A percentile compares a stretch with the other conserved stretches of the same genome.
Conservation (phyloP, 148 eudicot genomes). For the Cornus kousa region DNA sequence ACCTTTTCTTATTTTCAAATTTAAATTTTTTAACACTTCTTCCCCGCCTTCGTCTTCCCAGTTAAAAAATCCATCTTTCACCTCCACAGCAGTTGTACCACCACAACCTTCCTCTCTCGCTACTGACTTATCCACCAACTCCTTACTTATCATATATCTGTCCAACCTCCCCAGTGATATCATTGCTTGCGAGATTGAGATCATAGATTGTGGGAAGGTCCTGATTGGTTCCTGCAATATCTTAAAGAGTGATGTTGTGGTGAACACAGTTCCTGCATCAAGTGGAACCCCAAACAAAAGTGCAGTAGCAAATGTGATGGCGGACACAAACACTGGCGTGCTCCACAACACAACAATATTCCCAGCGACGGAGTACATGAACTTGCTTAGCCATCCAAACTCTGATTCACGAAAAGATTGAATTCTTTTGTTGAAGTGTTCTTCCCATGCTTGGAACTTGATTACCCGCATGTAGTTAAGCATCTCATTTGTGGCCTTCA, state of each 20-base stretch:
- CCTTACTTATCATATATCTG: constrained; percentile 68
- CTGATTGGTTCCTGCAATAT: constrained; percentile 88
- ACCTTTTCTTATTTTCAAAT: constrained; percentile 63
- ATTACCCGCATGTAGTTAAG: constrained; percentile 90
- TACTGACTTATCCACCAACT: constrained; percentile 57
- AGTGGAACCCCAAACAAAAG: constrained; percentile 59
- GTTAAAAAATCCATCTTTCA: constrained; percentile 63
- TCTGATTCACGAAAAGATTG: constrained; percentile 61
- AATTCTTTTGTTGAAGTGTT: constrained; percentile 70
- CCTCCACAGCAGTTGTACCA: constrained; percentile 54
- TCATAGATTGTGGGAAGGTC: constrained; percentile 91
- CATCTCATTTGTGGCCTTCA: constrained; percentile 97
- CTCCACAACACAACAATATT: constrained; percentile 83
- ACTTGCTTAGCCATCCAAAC: constrained; percentile 71
- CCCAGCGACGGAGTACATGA: constrained; percentile 56
- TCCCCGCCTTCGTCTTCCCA: constrained; percentile 86
- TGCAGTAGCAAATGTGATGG: constrained; percentile 74
- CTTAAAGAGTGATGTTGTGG: constrained; percentile 70
- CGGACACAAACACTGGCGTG: constrained; percentile 53
- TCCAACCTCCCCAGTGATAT: constrained; percentile 76
- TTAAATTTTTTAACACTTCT: constrained; percentile 43
- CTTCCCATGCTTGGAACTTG: constrained; percentile 98
- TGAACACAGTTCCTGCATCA: constrained; percentile 83
- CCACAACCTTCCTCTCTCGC: constrained; percentile 56
- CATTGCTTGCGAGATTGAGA: constrained; percentile 86